These are phyloP conservation scores for Nosema bombycis DNA, from an alignment of 371 early-diverging fungal genomes.

Conservation along the genomic window DNA sequence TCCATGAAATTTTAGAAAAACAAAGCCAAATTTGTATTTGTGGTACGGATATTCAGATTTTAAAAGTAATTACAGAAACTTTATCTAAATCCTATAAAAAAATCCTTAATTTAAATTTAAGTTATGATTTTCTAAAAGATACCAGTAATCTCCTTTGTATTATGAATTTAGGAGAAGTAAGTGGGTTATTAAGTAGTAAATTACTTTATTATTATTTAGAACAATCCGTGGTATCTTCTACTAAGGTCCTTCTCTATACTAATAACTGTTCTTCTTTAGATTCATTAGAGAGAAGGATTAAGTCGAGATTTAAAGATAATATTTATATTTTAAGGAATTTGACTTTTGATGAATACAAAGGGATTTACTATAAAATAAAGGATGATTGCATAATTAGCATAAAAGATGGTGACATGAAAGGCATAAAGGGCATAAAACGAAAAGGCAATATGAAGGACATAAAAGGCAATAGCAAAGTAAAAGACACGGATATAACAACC, in stretches of 20 bases:
- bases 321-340: slow-evolving; percentile 38
- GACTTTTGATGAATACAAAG: slow-evolving; percentile 1
- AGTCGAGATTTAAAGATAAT: slow-evolving; percentile 45
- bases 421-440: not conserved
- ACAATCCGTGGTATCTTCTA: not conserved
- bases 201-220: slow-evolving; percentile 53
- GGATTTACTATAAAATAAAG: not conserved
- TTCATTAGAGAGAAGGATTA: slow-evolving; percentile 50
- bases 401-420: not conserved
- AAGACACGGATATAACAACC: no score
- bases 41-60: slow-evolving; percentile 11
- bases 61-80: not conserved
- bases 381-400: not conserved
- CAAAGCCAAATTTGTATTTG: not conserved
- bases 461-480: no score
- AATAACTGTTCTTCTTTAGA: slow-evolving; percentile 31
- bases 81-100: not conserved
- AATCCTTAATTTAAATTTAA: slow-evolving; percentile 11
- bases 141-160: slow-evolving; percentile 38
- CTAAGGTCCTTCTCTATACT: slow-evolving; percentile 31
- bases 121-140: slow-evolving; percentile 17
- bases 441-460: not conserved
- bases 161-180: slow-evolving; percentile 16
- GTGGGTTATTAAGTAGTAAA: slow-evolving; percentile 24
- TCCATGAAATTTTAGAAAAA: not conserved